phyloP scores from a whole-genome alignment of 371 early-diverging fungal species.

The Mortierella polycephala region DNA sequence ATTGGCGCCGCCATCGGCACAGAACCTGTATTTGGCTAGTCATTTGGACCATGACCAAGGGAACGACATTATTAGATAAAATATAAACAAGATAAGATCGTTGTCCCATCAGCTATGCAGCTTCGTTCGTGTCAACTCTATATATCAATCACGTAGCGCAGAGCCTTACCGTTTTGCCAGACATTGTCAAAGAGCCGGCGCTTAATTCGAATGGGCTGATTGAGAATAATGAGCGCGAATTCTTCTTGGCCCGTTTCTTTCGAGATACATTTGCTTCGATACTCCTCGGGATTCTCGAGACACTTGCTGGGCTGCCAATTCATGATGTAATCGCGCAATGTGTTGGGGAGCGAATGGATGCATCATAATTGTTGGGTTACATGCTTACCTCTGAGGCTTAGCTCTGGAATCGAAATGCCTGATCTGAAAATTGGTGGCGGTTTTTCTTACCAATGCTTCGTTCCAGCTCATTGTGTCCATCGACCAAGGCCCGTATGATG shows the following conservation, averaged over 20 bases:
- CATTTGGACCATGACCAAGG: background rate
- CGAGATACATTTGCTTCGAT: constrained; percentile 6
- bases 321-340: background rate
- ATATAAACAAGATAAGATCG: background rate
- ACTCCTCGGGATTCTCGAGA: constrained; percentile 31
- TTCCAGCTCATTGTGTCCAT: too few relatives aligned
- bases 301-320: constrained; percentile 49
- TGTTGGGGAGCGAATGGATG: too few relatives aligned
- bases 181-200: constrained; percentile 53
- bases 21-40: constrained; percentile 73
- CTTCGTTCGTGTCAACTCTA: too few relatives aligned
- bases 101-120: too few relatives aligned
- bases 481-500: too few relatives aligned
- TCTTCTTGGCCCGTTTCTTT: constrained; percentile 2
- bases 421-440: too few relatives aligned
- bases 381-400: too few relatives aligned
- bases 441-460: too few relatives aligned
- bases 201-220: constrained; percentile 61
- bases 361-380: too few relatives aligned
- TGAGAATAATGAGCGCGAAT: constrained; percentile 66
- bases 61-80: background rate
- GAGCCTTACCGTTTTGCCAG: constrained; percentile 60
- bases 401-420: too few relatives aligned
- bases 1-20: constrained; percentile 94
- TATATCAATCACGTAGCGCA: too few relatives aligned